Evolutionary conservation across 768 basidiomycete genomes (phyloP), one percentile per base, ranked within the genome.

Genomic region (Paxillus rubicundulus): DNA sequence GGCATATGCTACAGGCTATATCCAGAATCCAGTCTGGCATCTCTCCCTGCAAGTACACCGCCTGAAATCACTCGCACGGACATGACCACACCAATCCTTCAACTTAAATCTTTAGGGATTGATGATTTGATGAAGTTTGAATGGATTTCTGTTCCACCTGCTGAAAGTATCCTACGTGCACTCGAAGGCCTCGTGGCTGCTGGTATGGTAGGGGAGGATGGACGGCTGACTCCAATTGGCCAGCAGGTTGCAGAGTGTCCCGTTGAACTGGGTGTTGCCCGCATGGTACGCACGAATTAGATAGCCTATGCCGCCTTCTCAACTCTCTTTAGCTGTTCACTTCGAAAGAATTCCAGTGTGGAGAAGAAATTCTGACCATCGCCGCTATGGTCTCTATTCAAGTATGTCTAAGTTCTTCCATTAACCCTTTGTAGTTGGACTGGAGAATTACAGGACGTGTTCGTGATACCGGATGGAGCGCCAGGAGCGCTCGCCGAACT

Each of bases 121-220:
- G 89, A 98, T 59, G 92, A 99, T 69, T 69, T 98, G 13, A 87
- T 97, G 81, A 90, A 89, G 64, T 96, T 98, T 65, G 94, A 98
- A 64, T 99, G 94, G 89, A 82, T 98, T 30, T 86, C 87, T 28
- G 75, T 85, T 0, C 97, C 97, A 32, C 91, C 93, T 3, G 85
- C 87, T 10, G 89, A 92, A 66, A 87, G 85, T 60, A 80, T 98
- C 32, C 71, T 94, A 40, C 77, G 93, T 36, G 93, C 93, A 16
- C 70, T 98, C 40, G 96, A 98, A 65, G 85, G 86, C 33, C 74
- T 98, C 28, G 82, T 82, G 39, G 80, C 83, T 20, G 77, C 92
- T 20, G 89, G 89, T 10, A 93, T 97, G 81, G 74, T 98, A 8
- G 89, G 87, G 33, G 83, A 87, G 45, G 85, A 89, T 56, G 89